A percentile compares a stretch with the other conserved stretches of the same genome.
Conservation (phyloP, 495 filamentous ascomycete species). For the Aspergillus campestris region DNA sequence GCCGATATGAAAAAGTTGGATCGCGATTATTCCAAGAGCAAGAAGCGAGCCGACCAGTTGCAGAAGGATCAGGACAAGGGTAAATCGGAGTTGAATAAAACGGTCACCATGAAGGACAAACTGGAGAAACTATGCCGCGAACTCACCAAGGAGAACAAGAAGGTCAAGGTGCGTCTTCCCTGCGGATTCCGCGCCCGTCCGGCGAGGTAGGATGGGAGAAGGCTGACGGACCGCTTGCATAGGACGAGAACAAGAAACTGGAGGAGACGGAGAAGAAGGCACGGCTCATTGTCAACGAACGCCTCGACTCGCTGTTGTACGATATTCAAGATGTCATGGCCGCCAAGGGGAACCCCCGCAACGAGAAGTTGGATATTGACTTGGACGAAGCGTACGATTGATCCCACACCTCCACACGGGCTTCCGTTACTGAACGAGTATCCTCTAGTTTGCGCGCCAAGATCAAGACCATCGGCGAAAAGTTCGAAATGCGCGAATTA, state of each 20-base stretch:
- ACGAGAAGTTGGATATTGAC: slow-evolving; percentile 68
- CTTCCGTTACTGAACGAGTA: slow-evolving; percentile 2
- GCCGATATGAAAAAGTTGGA: slow-evolving; percentile 92
- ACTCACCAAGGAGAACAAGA: slow-evolving; percentile 91
- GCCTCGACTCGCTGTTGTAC: slow-evolving; percentile 62
- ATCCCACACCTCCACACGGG: neutral
- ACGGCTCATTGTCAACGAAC: slow-evolving; percentile 75
- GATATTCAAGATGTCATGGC: slow-evolving; percentile 76
- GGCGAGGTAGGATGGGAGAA: slow-evolving; percentile 1
- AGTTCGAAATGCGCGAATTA: slow-evolving; percentile 88
- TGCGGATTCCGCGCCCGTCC: neutral
- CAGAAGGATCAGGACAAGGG: slow-evolving; percentile 95
- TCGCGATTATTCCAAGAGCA: slow-evolving; percentile 87
- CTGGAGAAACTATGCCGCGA: slow-evolving; percentile 91
- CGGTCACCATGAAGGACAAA: slow-evolving; percentile 81
- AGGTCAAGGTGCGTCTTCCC: slow-evolving; percentile 65
- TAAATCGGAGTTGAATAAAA: slow-evolving; percentile 79
- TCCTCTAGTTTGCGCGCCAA: slow-evolving; percentile 67
- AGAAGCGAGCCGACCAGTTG: slow-evolving; percentile 87
- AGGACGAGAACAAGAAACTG: slow-evolving; percentile 88
- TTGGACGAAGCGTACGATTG: slow-evolving; percentile 71
- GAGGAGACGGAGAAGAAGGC: slow-evolving; percentile 75
- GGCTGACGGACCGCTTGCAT: slow-evolving; percentile 2
- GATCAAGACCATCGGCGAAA: slow-evolving; percentile 89
- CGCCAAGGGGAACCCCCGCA: slow-evolving; percentile 67